Evolutionary conservation across 2,329 filamentous ascomycete species (phyloP), one percentile per base, ranked within the genome.

Genomic region (Colletotrichum sp.): DNA sequence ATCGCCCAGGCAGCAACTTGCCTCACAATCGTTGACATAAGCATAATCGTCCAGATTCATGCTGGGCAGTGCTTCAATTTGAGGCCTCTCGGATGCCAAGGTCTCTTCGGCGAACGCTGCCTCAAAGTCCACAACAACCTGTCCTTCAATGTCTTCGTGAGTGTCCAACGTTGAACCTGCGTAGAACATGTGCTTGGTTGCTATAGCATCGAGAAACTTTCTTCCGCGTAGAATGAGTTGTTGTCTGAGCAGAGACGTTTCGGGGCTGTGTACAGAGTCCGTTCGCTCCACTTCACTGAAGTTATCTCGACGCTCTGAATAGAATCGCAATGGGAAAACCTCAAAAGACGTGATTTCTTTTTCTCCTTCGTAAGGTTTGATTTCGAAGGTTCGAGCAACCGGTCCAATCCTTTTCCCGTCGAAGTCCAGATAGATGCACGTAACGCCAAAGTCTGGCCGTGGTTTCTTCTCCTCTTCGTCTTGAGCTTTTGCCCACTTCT

Each of bases 201-300:
- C 12, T 7, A n/a, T 9, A 9, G 32, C 44, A 1, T 67, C 64
- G 3, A 67, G 44, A 30, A 67, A 67, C 1, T 4, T 67, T 3
- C 9, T 8, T 0, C 64, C 64, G 6, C 64, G 24, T 0, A 7
- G 10, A 8, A 67, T 55, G 18, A 67, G 64, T 10, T 32, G 16
- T 39, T 0, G 10, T 6, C 44, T 6, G 26, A 32, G n/a, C 8
- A 26, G 12, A 30, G 18, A 32, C 13, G 15, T 21, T 4, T 21
- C 16, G 2, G 44, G 10, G 1, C 6, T 3, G 18, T 3, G 1
- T 16, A n/a, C 1, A 5, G 9, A 0, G 1, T 32, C 10, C 12
- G 10, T 10, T 28, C 4, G 15, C 2, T 55, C 64, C 6, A 8
- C 4, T 1, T 24, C 30, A 18, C 0, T 55, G 39, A 44, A 44